Base-by-base conservation (phyloP, 345 rosid species). In the Raphanus raphanistrum region DNA sequence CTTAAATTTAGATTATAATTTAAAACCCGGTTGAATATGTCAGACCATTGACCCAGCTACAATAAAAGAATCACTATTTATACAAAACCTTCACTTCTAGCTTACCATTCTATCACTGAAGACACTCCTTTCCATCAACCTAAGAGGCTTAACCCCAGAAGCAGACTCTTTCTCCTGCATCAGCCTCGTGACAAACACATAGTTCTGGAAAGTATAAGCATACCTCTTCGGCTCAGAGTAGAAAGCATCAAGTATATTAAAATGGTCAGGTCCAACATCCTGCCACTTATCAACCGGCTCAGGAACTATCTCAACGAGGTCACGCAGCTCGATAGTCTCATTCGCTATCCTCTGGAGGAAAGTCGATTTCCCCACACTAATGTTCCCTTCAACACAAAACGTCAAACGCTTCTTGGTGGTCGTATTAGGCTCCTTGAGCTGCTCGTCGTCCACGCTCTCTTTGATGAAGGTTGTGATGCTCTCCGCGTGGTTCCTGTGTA, bases 161-260 rank as follows among this genome's bases (percentile, higher is more conserved):
- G 97, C 90, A 68, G 99, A 92, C 78, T 95, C 97, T 80, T 94
- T 91, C 86, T 95, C 99, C 86, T 95, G 99, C 99, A 95, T 92
- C 66, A 95, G 89, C 86, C 98, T 83, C 21, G 99, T 95, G 21
- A 95, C 98, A 62, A 95, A 95, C 75, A 95, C 99, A 81, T 95
- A 95, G 80, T 95, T 95, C 90, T 95, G 99, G 81, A 95, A 95
- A 45, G 99, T 95, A 75, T 92, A 95, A 17, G 99, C 99, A 86
- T 95, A 95, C 86, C 99, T 86, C 71, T 87, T 84, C 1, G 99
- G 99, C 72, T 91, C 94, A 6, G 92, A 90, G 82, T 95, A 95
- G 81, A 89, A 95, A 16, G 99, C 98, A 81, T 92, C 92, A 33
- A 95, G 76, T 69, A 95, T 89, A 73, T 95, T 95, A 60, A 92